These are phyloP conservation scores for Gyromitra esculenta DNA, from an alignment of 2,329 filamentous ascomycete genomes.

Conservation along the genomic window DNA sequence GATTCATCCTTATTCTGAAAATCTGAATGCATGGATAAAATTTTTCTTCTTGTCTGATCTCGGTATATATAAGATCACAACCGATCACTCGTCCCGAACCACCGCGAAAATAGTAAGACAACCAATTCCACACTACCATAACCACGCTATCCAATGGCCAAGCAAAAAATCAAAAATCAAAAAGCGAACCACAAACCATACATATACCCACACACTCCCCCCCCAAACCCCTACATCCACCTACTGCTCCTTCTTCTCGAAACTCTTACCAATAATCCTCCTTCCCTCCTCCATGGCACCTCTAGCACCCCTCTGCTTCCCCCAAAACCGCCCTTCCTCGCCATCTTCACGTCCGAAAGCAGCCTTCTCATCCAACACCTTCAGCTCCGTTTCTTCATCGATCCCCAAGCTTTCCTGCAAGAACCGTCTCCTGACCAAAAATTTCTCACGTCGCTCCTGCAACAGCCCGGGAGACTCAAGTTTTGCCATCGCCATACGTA, in stretches of 20 bases:
- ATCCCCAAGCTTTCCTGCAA: constrained; percentile 76
- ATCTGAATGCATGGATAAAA: too few species aligned
- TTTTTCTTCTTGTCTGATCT: too few species aligned
- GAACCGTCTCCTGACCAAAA: constrained; percentile 79
- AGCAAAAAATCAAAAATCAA: background rate
- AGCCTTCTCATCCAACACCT: constrained; percentile 31
- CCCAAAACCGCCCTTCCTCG: constrained; percentile 43
- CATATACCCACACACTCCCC: background rate
- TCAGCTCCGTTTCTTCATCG: constrained; percentile 62
- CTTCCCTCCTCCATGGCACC: constrained; percentile 34
- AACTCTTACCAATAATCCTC: constrained; percentile 35
- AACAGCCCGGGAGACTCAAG: constrained; percentile 87
- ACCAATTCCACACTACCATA: background rate
- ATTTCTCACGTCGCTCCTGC: constrained; percentile 84
- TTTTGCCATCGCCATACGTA: constrained; percentile 78
- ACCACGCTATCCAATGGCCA: background rate
- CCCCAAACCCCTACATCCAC: too few species aligned
- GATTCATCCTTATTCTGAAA: background rate
- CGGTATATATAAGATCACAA: too few species aligned
- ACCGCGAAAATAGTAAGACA: background rate
- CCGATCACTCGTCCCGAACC: background rate
- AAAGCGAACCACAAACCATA: background rate
- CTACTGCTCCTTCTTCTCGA: constrained; percentile 50
- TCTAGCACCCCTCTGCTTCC: constrained; percentile 11
- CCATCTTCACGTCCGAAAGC: constrained; percentile 7